Evolutionary conservation across 2,329 filamentous ascomycete species (phyloP).

Genomic region (Curvularia sp.): DNA sequence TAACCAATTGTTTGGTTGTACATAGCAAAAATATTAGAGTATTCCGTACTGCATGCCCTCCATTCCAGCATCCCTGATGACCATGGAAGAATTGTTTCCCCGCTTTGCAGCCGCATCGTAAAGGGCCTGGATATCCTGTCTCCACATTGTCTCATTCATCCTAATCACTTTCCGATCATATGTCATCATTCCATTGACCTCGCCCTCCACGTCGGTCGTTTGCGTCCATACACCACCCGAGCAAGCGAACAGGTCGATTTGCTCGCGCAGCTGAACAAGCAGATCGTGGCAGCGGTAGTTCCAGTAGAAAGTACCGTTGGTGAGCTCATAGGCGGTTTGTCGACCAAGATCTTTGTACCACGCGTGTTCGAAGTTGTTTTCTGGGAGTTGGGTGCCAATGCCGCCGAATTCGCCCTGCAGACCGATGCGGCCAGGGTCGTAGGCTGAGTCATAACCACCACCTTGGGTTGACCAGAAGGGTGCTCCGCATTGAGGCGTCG

Average conservation of each 20-base stretch:
- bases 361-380: conserved; percentile 62
- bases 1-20: background rate
- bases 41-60: conserved; percentile 5
- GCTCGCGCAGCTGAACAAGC: conserved; percentile 56
- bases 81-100: conserved; percentile 8
- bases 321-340: conserved; percentile 72
- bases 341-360: conserved; percentile 66
- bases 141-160: conserved; percentile 65
- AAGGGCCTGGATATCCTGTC: conserved; percentile 63
- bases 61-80: background rate
- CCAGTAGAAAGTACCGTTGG: conserved; percentile 64
- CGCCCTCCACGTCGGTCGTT: conserved; percentile 76
- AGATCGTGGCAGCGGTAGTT: conserved; percentile 69
- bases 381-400: conserved; percentile 66
- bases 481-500: conserved; percentile 72
- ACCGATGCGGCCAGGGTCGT: conserved; percentile 65
- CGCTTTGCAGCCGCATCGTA: conserved; percentile 58
- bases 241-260: conserved; percentile 64
- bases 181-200: conserved; percentile 74
- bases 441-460: conserved; percentile 59
- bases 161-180: conserved; percentile 70
- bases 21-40: background rate
- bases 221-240: conserved; percentile 75
- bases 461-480: conserved; percentile 68
- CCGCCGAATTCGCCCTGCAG: conserved; percentile 77